phyloP scores from a whole-genome alignment of 331 rosid species.

The Rhamnella rubrinervis region DNA sequence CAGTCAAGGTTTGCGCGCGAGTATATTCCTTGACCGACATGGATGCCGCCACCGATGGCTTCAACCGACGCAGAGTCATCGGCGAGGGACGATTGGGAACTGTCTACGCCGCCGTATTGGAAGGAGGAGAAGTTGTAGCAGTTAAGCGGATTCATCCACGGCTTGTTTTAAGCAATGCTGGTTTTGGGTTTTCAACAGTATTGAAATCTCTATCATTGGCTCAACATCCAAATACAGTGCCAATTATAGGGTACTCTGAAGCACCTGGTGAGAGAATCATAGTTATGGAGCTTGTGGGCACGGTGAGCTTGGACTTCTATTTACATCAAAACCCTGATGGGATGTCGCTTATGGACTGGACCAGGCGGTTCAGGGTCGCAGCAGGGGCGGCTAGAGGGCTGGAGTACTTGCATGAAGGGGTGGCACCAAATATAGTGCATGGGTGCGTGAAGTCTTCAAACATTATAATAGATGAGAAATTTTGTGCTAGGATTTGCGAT shows the following conservation, averaged over 20 bases:
- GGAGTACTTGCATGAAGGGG: conserved; percentile 68
- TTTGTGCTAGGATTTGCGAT: conserved; percentile 53
- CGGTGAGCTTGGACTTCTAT: conserved; percentile 56
- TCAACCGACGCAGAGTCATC: conserved; percentile 57
- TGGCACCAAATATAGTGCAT: conserved; percentile 67
- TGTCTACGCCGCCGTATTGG: conserved; percentile 60
- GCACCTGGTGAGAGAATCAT: conserved; percentile 86
- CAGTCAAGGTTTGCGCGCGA: conserved; percentile 43
- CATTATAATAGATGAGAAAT: conserved; percentile 53
- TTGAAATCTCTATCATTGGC: conserved; percentile 63
- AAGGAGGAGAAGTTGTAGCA: conserved; percentile 44
- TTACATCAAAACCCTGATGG: conserved; percentile 67
- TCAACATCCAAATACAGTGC: conserved; percentile 71
- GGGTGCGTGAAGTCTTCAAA: conserved; percentile 80
- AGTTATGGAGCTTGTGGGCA: conserved; percentile 58
- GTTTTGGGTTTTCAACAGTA: conserved; percentile 59
- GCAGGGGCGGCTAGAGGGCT: conserved; percentile 87
- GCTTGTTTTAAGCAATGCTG: conserved; percentile 73
- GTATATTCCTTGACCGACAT: conserved; percentile 47
- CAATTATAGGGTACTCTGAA: conserved; percentile 76
- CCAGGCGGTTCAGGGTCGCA: conserved; percentile 56
- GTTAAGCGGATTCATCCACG: conserved; percentile 67
- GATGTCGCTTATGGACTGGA: conserved; percentile 61
- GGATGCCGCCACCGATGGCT: conserved; percentile 75
- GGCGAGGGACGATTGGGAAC: conserved; percentile 81